Evolutionary conservation across 257 asterid species (phyloP), one percentile per base, ranked within the genome.

Genomic region (Solanum ossicruentum): DNA sequence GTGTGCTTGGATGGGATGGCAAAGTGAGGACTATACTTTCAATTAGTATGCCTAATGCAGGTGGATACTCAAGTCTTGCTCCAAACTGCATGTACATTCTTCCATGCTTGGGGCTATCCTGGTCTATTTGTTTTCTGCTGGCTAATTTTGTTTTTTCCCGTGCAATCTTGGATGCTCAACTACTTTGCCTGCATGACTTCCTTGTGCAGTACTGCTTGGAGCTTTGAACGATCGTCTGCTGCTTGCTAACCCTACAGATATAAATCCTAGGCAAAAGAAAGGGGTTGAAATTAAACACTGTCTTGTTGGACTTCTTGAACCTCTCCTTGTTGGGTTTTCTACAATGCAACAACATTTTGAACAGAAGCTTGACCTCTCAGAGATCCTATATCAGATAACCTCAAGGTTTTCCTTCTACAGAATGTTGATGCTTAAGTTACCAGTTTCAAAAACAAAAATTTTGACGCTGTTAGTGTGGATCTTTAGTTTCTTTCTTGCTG

Each of bases 1-100:
- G 91, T 87, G 84, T 97, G 90, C 98, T 97, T 90, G 99, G 99
- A 72, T 97, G 99, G 99, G 99, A 97, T 93, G 94, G 98, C 86
- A 95, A 92, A 93, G 99, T 97, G 90, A 93, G 99, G 93, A 92
- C 95, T 80, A 87, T 97, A 84, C 95, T 97, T 84, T 97, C 98
- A 23, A 94, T 91, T 90, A 93, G 94, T 87, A 92, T 91, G 93
- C 98, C 98, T 87, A 95, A 97, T 91, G 94, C 99, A 93, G 99
- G 99, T 97, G 69, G 18, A 86, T 55, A 75, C 83, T 83, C 83
- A 83, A 86, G 61, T 47, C 54, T 84, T 87, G 21, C 83, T 84
- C 83, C 77, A 83, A 66, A 16, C 45, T 56, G 47, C 82, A 78
- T 78, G 61, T 13, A 51, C 82, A 78, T 75, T 39, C 28, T 47